Evolutionary conservation across 192 early-diverging fungal species (phyloP).

Genomic region (Backusella parvicylindrica): DNA sequence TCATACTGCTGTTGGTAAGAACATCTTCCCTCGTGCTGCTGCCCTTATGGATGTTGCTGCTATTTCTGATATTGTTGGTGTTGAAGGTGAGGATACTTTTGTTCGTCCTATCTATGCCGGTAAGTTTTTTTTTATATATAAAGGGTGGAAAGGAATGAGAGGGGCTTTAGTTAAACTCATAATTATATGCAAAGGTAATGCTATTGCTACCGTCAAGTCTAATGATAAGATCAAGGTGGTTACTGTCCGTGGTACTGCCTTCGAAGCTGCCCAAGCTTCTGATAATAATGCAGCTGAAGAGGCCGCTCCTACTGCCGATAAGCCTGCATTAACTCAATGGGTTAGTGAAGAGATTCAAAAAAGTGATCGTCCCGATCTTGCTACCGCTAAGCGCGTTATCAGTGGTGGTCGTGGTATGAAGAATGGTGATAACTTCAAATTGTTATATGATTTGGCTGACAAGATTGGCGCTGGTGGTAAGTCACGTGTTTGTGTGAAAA

Average conservation of each 20-base stretch:
- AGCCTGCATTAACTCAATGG: constrained; percentile 66
- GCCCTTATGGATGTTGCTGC: constrained; percentile 89
- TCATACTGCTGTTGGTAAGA: constrained; percentile 91
- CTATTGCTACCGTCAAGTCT: constrained; percentile 93
- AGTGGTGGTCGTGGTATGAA: constrained; percentile 96
- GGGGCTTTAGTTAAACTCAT: neutral
- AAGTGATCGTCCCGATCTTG: constrained; percentile 94
- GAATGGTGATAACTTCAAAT: constrained; percentile 90
- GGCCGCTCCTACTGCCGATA: constrained; percentile 62
- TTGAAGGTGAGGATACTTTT: constrained; percentile 85
- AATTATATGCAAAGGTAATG: constrained; percentile 64
- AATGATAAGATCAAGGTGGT: constrained; percentile 84
- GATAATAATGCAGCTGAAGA: constrained; percentile 62
- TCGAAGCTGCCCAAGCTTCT: constrained; percentile 57
- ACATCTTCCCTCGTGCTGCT: constrained; percentile 89
- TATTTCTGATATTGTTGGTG: constrained; percentile 83
- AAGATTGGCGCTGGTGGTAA: constrained; percentile 89
- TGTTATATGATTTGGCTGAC: constrained; percentile 91
- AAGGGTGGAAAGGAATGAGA: neutral
- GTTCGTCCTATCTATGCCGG: constrained; percentile 97
- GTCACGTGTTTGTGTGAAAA: constrained; percentile 16
- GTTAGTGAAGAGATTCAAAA: constrained; percentile 86
- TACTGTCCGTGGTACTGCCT: constrained; percentile 89
- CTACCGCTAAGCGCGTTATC: constrained; percentile 83
- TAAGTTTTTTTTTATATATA: constrained; percentile 30